phyloP scores from a whole-genome alignment of 108 stramenopile species.

The Skeletonema marinoi region DNA sequence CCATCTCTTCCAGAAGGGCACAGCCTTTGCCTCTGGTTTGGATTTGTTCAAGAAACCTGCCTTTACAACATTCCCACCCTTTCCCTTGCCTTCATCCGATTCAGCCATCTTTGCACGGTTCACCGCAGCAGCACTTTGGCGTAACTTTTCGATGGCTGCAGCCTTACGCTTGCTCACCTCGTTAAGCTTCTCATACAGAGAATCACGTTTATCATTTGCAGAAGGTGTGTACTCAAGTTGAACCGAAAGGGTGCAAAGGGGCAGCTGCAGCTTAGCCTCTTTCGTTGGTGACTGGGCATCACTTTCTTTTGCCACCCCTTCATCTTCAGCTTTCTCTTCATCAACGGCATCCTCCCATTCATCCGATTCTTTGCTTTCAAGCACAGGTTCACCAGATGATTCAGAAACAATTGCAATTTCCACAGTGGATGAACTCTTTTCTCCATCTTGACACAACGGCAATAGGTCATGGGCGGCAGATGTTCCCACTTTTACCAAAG shows the following conservation, averaged over 20 bases:
- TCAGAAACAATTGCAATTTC: slow-evolving; percentile 58
- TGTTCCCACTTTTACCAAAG: slow-evolving; percentile 43
- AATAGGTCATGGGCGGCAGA: slow-evolving; percentile 65
- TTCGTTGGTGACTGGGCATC: neutral
- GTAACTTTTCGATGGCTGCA: slow-evolving; percentile 60
- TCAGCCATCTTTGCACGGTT: slow-evolving; percentile 45
- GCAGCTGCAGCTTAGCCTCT: slow-evolving; percentile 25
- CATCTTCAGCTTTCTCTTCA: slow-evolving; percentile 5
- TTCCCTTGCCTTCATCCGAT: slow-evolving; percentile 12
- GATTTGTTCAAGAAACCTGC: slow-evolving; percentile 81
- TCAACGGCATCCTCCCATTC: slow-evolving; percentile 9
- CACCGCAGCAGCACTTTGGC: slow-evolving; percentile 57
- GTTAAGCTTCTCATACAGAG: slow-evolving; percentile 76
- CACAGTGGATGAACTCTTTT: slow-evolving; percentile 48
- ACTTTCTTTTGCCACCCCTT: neutral
- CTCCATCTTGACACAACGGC: slow-evolving; percentile 48
- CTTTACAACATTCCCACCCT: slow-evolving; percentile 62
- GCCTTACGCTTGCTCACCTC: slow-evolving; percentile 76
- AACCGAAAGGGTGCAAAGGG: slow-evolving; percentile 61
- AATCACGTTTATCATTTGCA: slow-evolving; percentile 68
- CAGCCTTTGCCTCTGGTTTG: slow-evolving; percentile 13
- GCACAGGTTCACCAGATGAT: neutral
- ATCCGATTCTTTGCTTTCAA: slow-evolving; percentile 10
- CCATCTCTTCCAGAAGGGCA: slow-evolving; percentile 51
- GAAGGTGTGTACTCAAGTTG: slow-evolving; percentile 76